Conservation (phyloP, 1,284 basidiomycete genomes). For the Lentinula novae-zelandiae region DNA sequence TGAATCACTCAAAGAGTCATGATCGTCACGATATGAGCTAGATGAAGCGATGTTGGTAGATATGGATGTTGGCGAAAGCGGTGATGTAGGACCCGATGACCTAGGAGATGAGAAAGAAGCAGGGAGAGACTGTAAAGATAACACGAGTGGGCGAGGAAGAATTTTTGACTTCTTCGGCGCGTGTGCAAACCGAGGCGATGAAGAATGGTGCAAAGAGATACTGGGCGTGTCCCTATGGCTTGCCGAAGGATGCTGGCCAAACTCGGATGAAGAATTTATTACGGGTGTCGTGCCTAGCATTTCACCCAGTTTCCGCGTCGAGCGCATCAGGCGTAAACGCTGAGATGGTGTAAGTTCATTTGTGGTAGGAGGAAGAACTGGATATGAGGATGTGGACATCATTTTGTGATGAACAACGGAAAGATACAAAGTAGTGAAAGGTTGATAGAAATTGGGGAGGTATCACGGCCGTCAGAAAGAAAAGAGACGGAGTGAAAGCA, state of each 20-base stretch:
- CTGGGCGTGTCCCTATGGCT: not conserved
- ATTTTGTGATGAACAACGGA: not conserved
- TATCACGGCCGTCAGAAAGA: not conserved
- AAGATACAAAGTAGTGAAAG: not conserved
- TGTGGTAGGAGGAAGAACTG: not conserved
- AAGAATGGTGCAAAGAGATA: not conserved
- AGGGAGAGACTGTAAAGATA: slow-evolving; percentile 7
- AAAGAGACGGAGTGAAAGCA: not conserved
- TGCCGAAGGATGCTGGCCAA: not conserved
- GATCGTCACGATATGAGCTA: not conserved
- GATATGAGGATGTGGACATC: not conserved
- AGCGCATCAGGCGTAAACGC: slow-evolving; percentile 7
- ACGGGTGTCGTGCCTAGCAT: slow-evolving; percentile 9
- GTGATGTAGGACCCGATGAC: not conserved
- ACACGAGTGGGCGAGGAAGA: slow-evolving; percentile 11
- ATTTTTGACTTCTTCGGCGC: not conserved
- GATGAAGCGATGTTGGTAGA: not conserved
- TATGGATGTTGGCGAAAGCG: slow-evolving; percentile 10
- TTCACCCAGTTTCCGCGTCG: slow-evolving; percentile 10
- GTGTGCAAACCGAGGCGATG: not conserved
- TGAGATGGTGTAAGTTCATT: slow-evolving; percentile 3
- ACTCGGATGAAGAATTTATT: not conserved
- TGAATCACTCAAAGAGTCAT: not conserved
- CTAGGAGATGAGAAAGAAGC: not conserved
- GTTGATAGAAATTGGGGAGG: not conserved